Percentiles rank a stretch among this genome's conserved stretches.
These are phyloP conservation scores for Schizochytrium sp. DNA, from an alignment of 108 stramenopile genomes.

Conservation along the genomic window DNA sequence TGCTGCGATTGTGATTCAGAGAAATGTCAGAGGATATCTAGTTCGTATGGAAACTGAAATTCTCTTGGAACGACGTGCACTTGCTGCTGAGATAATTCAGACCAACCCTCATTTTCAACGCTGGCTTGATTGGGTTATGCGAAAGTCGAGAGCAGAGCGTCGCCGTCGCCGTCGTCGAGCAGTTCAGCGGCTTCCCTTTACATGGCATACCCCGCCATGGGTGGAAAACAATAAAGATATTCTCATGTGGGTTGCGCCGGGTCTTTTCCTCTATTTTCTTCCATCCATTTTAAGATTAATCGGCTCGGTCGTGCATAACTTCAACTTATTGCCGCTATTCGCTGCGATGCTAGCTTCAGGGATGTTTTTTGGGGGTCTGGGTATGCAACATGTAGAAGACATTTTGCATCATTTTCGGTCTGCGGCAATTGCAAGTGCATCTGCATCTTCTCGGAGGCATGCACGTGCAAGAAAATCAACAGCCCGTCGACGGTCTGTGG, in stretches of 20 bases:
- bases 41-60: background rate
- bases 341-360: conserved; percentile 12
- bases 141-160: conserved; percentile 34
- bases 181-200: background rate
- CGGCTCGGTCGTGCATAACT: background rate
- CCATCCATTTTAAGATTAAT: background rate
- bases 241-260: conserved; percentile 19
- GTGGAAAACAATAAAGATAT: conserved; percentile 9
- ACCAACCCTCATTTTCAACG: conserved; percentile 39
- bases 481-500: background rate
- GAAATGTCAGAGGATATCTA: conserved; percentile 83
- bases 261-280: background rate
- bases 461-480: background rate
- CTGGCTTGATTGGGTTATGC: conserved; percentile 55
- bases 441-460: background rate
- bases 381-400: background rate
- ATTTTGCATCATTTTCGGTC: background rate
- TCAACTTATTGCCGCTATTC: conserved; percentile 23
- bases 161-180: conserved; percentile 37
- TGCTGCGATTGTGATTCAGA: conserved; percentile 80
- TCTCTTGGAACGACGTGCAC: conserved; percentile 82
- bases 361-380: background rate
- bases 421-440: background rate
- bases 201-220: conserved; percentile 53
- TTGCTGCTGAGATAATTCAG: conserved; percentile 55